These are phyloP conservation scores for Gaeumannomyces tritici DNA, from an alignment of 2,329 filamentous ascomycete species.

Conservation along the genomic window DNA sequence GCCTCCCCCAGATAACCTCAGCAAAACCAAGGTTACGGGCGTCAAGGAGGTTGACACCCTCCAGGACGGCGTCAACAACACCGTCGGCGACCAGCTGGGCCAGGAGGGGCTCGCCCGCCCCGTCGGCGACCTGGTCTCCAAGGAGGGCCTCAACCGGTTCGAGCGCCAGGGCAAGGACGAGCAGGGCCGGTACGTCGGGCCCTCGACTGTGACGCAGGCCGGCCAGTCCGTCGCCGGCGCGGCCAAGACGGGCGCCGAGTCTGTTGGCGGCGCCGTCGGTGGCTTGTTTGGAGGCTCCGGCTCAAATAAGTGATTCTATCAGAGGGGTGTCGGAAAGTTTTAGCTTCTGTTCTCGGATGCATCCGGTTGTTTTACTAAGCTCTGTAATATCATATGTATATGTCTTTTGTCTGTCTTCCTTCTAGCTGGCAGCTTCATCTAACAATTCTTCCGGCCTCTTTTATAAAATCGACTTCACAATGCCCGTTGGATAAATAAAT, in stretches of 20 bases:
- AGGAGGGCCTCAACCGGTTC: slow-evolving; percentile 55
- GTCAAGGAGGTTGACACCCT: slow-evolving; percentile 56
- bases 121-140: slow-evolving; percentile 50
- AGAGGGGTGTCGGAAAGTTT: slow-evolving; percentile 4
- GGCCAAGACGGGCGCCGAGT: slow-evolving; percentile 21
- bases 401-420: not conserved
- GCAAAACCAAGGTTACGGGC: slow-evolving; percentile 61
- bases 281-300: slow-evolving; percentile 20
- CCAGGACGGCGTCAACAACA: slow-evolving; percentile 56
- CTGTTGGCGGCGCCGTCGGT: slow-evolving; percentile 20
- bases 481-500: no score
- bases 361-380: not conserved
- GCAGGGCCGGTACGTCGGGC: slow-evolving; percentile 34
- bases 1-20: slow-evolving; percentile 45
- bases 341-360: not conserved
- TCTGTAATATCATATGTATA: not conserved
- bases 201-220: slow-evolving; percentile 8
- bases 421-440: no score
- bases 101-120: slow-evolving; percentile 58
- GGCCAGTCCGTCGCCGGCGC: slow-evolving; percentile 16
- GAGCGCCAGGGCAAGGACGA: slow-evolving; percentile 58
- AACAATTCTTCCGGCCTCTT: no score
- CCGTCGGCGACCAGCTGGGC: slow-evolving; percentile 54
- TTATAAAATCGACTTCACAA: no score
- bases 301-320: not conserved